Conservation (phyloP, 2,329 filamentous ascomycete species). For the Fusarium xyrophilum region DNA sequence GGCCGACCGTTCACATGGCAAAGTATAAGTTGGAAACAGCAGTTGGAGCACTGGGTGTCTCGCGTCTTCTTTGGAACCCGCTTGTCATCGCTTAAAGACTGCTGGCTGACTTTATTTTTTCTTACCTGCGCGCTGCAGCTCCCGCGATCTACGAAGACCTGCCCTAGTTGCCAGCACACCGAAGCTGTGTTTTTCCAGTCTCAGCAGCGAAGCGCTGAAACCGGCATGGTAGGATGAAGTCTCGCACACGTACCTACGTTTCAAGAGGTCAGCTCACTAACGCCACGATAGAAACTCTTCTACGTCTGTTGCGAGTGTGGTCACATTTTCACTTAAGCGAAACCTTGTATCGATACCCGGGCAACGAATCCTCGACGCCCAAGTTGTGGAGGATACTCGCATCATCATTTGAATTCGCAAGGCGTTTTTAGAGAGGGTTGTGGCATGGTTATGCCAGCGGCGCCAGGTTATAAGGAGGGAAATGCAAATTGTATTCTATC, state of each 20-base stretch:
- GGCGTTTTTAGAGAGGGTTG: constrained; percentile 35
- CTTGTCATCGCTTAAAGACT: constrained; percentile 41
- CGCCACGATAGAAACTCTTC: constrained; percentile 74
- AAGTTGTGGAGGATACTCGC: constrained; percentile 29
- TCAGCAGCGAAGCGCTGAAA: constrained; percentile 94
- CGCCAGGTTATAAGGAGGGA: constrained; percentile 20
- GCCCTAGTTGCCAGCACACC: constrained; percentile 82
- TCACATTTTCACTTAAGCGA: constrained; percentile 74
- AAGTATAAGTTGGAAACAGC: constrained; percentile 35
- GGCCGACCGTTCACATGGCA: constrained; percentile 22
- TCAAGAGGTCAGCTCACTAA: constrained; percentile 1
- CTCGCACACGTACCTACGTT: background rate
- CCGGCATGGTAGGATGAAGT: constrained; percentile 82
- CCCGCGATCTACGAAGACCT: constrained; percentile 84
- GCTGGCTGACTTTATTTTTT: constrained; percentile 53
- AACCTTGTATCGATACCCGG: constrained; percentile 38
- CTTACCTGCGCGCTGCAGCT: constrained; percentile 72
- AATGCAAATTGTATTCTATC: constrained; percentile 29
- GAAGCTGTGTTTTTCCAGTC: constrained; percentile 99
- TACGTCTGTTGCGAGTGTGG: constrained; percentile 95
- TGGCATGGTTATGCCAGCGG: constrained; percentile 19
- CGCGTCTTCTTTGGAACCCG: constrained; percentile 42
- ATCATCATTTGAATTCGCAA: constrained; percentile 32
- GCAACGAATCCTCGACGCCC: constrained; percentile 15
- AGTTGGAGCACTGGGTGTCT: constrained; percentile 36